Percentiles rank a stretch among this genome's conserved stretches.
These are phyloP conservation scores for Cutaneotrichosporon sp. DNA, from an alignment of 1,284 basidiomycete genomes.

Conservation along the genomic window DNA sequence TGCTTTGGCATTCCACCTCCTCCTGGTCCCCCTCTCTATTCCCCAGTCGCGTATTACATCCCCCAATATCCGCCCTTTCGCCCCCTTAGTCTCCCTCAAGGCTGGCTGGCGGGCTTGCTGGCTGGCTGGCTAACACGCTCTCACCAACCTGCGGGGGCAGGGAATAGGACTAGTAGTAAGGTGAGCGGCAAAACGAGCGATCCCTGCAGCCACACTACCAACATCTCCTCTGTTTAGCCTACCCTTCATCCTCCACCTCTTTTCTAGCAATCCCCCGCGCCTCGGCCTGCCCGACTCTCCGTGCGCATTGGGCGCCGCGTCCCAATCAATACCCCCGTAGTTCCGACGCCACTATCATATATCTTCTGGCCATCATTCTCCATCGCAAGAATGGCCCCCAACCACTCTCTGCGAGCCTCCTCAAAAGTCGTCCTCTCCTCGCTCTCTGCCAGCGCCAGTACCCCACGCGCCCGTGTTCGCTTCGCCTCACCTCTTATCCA, in stretches of 20 bases:
- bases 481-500: slow-evolving; percentile 3
- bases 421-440: neutral
- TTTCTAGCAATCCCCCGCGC: neutral
- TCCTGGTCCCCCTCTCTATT: no score
- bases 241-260: neutral
- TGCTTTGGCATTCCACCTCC: no score
- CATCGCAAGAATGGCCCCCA: neutral
- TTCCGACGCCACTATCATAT: neutral
- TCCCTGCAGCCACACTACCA: neutral
- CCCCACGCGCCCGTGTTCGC: neutral
- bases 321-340: neutral
- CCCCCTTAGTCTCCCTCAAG: no score
- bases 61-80: no score
- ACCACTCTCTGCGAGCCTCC: no score
- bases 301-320: slow-evolving; percentile 1
- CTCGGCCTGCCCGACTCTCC: neutral
- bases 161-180: no score
- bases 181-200: no score
- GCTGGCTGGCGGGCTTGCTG: no score
- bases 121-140: no score
- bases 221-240: neutral
- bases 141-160: no score
- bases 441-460: neutral
- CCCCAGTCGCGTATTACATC: no score
- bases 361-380: neutral